Percentiles rank a stretch among this genome's conserved stretches.
Conservation (phyloP, 768 basidiomycete species). For the Kwoniella bestiolae region DNA sequence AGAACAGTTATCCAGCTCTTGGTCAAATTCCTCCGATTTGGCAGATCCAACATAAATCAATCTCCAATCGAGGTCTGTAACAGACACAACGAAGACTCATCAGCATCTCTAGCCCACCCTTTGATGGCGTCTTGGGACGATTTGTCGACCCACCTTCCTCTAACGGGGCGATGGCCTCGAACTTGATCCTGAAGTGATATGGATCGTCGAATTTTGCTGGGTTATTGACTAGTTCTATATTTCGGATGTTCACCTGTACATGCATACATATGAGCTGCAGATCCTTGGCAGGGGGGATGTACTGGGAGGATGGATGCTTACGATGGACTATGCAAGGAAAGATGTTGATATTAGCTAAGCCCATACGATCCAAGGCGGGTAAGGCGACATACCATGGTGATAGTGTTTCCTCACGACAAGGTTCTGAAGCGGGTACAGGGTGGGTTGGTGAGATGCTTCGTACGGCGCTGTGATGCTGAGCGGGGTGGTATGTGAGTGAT, state of each 20-base stretch:
- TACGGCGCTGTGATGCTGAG: too few species aligned
- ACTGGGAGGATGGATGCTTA: conserved; percentile 21
- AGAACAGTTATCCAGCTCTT: conserved; percentile 95
- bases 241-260: conserved; percentile 58
- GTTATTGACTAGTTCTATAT: conserved; percentile 77
- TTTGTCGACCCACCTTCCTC: conserved; percentile 72
- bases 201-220: conserved; percentile 87
- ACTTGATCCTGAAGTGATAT: conserved; percentile 92
- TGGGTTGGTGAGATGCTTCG: too few species aligned
- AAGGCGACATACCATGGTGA: conserved; percentile 1
- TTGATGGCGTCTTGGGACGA: too few species aligned
- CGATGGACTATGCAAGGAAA: conserved; percentile 40
- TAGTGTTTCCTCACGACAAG: too few species aligned
- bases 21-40: conserved; percentile 86
- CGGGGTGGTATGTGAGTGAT: too few species aligned
- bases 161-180: conserved; percentile 91
- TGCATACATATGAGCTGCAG: too few species aligned
- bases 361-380: neutral
- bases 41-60: conserved; percentile 96
- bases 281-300: neutral
- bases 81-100: too few species aligned
- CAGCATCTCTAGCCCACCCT: too few species aligned
- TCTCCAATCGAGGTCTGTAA: conserved; percentile 91
- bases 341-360: neutral
- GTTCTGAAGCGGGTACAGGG: too few species aligned